These are phyloP conservation scores for Candida krabiensis DNA, from an alignment of 805 yeast genomes.

Conservation along the genomic window DNA sequence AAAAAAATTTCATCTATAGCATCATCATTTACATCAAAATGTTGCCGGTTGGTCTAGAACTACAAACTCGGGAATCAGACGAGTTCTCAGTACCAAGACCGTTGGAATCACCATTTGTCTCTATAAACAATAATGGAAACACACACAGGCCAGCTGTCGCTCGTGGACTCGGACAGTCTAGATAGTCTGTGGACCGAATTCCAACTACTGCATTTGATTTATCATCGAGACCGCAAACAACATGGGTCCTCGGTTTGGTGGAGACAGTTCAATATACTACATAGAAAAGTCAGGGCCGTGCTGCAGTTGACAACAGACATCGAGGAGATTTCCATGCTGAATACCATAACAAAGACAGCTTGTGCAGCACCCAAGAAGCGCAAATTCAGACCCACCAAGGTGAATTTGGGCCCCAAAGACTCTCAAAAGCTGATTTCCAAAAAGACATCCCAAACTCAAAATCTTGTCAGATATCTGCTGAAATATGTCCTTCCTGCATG, in stretches of 20 bases:
- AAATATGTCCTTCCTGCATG: conserved; percentile 44
- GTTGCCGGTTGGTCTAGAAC: no score
- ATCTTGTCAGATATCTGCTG: conserved; percentile 30
- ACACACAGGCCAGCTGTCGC: no score
- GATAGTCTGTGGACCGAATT: conserved; percentile 45
- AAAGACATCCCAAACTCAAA: conserved; percentile 8
- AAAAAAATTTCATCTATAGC: background rate
- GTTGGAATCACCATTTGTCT: no score
- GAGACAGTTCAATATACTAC: conserved; percentile 62
- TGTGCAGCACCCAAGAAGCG: conserved; percentile 10
- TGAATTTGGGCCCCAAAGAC: conserved; percentile 7
- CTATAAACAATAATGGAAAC: no score
- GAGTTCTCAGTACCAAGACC: no score
- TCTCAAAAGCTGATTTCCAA: conserved; percentile 4
- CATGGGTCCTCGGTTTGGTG: conserved; percentile 78
- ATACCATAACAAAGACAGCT: conserved; percentile 10
- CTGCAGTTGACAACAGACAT: conserved; percentile 31
- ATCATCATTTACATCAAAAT: background rate
- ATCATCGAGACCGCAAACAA: conserved; percentile 75
- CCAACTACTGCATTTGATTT: conserved; percentile 57
- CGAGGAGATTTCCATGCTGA: conserved; percentile 15
- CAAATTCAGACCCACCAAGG: conserved; percentile 12
- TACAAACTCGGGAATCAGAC: background rate
- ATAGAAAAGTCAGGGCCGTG: conserved; percentile 50
- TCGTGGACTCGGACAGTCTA: conserved; percentile 6